Evolutionary conservation across 78 protist species (phyloP), one percentile per base, ranked within the genome.

Genomic region (Dictyostelium capitatum): DNA sequence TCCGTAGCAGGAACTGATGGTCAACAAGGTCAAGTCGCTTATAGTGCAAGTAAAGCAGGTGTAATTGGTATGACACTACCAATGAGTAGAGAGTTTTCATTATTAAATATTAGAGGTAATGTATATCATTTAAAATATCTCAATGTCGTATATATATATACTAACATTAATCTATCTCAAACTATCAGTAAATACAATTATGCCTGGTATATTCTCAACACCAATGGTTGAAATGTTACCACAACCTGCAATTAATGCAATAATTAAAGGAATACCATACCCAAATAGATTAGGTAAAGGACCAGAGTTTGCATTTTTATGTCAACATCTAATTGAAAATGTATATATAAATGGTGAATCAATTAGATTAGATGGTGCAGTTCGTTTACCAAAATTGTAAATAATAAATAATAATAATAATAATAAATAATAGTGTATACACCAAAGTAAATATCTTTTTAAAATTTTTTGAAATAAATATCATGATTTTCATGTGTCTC

Each of bases 11-110:
- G 97, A 6, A 85, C 37, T 19, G 98, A 98, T 3, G 98, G 99
- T 9, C 99, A 98, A 69, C 83, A 28, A 5, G 99, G 98, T 47
- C 99, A 98, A 90, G 56, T 82, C 4, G 98, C 99, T 12, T 98
- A 98, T 85, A 25, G 97, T 46, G 98, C 99, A 6, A 89, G 96
- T 10, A 98, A 98, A 82, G 97, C 67, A 30, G 89, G 77, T 54
- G 73, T 89, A 23, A 72, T 64, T 6, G 48, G 92, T 51, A 97
- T 97, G 98, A 84, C 97, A 57, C 57, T 97, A 19, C 98, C 98
- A 48, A 11, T 97, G 75, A 97, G 97, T 14, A 85, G 95, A 90
- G 95, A 90, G 12, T 96, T 98, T 41, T 79, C 97, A 20, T 2
- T 64, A 20, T 30, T 77, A 28, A 92, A 95, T 65, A 97, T 97